Percentiles rank a stretch among this genome's conserved stretches.
phyloP scores from a whole-genome alignment of 1,284 basidiomycete species.

The Ustilago lituana region DNA sequence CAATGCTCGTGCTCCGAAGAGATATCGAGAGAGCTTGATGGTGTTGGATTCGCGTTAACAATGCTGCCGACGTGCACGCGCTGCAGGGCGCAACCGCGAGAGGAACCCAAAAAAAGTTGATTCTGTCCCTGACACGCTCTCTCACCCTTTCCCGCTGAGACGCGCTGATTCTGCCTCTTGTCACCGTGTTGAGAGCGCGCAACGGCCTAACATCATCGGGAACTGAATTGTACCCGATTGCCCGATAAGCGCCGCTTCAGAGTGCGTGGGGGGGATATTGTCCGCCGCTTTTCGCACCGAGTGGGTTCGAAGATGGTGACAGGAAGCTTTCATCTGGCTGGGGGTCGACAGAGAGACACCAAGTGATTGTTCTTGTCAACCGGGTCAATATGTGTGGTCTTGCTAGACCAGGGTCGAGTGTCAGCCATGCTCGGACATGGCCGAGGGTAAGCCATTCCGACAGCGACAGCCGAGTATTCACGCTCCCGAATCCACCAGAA shows the following conservation, averaged over 20 bases:
- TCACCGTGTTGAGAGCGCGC: conserved; percentile 17
- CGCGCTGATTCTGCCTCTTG: conserved; percentile 2
- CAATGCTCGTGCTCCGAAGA: too few species aligned
- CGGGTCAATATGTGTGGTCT: too few species aligned
- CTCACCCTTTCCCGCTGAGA: background rate
- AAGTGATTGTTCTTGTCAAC: too few species aligned
- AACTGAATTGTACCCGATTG: conserved; percentile 1
- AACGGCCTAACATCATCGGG: background rate
- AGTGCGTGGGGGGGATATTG: too few species aligned
- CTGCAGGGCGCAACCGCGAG: conserved; percentile 6
- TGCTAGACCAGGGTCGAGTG: too few species aligned
- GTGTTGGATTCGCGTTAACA: conserved; percentile 27
- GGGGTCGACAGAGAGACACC: too few species aligned
- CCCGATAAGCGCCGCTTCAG: background rate
- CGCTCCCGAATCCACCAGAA: background rate
- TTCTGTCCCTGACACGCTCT: conserved; percentile 7
- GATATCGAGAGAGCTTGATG: conserved; percentile 19
- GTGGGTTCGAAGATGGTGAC: too few species aligned
- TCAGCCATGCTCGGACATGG: background rate
- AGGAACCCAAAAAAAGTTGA: background rate
- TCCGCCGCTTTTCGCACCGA: too few species aligned
- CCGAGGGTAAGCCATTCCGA: too few species aligned
- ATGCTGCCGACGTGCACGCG: conserved; percentile 10
- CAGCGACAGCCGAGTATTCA: conserved; percentile 24
- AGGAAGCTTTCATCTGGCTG: too few species aligned